These are phyloP conservation scores for Posidonia australis DNA, from an alignment of 106 monocot genomes.

Conservation along the genomic window DNA sequence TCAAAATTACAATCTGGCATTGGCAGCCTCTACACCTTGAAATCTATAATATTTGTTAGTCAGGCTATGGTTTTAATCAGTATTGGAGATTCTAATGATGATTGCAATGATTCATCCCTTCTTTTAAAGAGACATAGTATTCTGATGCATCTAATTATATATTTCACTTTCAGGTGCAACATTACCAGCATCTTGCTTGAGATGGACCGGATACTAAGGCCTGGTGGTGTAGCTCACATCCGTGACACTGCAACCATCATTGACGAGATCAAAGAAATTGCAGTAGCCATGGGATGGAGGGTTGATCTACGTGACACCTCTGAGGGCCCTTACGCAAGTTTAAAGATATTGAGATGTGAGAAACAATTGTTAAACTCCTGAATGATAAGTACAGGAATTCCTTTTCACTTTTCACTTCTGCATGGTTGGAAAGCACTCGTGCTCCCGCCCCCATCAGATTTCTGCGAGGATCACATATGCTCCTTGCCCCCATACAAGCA, in stretches of 20 bases:
- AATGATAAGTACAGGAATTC: not conserved
- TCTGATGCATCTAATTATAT: no score
- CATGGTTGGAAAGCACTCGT: no score
- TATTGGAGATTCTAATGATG: no score
- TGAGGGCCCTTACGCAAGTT: constrained; percentile 61
- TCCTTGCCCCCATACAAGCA: no score
- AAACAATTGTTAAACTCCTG: constrained; percentile 24
- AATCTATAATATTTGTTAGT: no score
- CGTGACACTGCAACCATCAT: constrained; percentile 37
- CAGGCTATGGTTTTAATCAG: no score
- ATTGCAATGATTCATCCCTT: no score
- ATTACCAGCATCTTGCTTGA: constrained; percentile 61
- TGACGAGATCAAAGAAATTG: constrained; percentile 39
- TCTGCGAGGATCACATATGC: no score
- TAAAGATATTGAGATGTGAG: constrained; percentile 51
- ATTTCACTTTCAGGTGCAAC: constrained; percentile 50
- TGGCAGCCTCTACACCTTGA: no score
- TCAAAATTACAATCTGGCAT: no score
- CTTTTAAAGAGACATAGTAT: not conserved
- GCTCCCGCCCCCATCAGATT: no score
- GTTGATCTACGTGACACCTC: constrained; percentile 47
- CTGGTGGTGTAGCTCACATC: constrained; percentile 62
- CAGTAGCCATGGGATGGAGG: constrained; percentile 71
- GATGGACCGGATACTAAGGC: constrained; percentile 79
- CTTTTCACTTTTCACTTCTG: no score